Conservation (phyloP, 2,329 filamentous ascomycete genomes). For the Plectosphaerella plurivora region DNA sequence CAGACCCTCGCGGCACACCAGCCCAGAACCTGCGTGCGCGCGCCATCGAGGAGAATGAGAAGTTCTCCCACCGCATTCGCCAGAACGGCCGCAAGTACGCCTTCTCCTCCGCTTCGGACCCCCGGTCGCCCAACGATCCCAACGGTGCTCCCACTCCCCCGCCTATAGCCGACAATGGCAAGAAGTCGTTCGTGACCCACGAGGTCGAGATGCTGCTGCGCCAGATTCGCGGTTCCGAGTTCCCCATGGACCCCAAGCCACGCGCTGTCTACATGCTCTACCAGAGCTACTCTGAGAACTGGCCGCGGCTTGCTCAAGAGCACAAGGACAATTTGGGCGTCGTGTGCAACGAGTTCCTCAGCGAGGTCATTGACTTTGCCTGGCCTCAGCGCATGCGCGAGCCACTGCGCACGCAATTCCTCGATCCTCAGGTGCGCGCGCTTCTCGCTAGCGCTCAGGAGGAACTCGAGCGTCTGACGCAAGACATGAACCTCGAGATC, state of each 20-base stretch:
- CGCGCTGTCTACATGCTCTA: constrained; percentile 50
- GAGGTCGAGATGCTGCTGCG: constrained; percentile 45
- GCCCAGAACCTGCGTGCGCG: constrained; percentile 47
- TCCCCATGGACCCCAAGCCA: constrained; percentile 48
- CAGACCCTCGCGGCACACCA: constrained; percentile 44
- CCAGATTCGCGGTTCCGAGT: constrained; percentile 47
- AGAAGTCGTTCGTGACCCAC: constrained; percentile 41
- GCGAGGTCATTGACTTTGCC: constrained; percentile 44
- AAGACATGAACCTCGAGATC: constrained; percentile 48
- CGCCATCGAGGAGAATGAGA: constrained; percentile 46
- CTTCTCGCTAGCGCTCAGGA: constrained; percentile 40
- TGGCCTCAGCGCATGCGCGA: constrained; percentile 49
- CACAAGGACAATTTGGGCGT: constrained; percentile 51
- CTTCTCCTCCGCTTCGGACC: constrained; percentile 25
- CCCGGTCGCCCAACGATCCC: neutral
- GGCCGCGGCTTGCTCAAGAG: constrained; percentile 46
- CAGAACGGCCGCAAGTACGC: constrained; percentile 45
- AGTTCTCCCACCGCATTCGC: constrained; percentile 42
- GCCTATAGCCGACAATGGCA: constrained; percentile 27
- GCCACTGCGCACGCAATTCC: constrained; percentile 42
- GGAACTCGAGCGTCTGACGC: constrained; percentile 39
- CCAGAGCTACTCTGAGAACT: constrained; percentile 48
- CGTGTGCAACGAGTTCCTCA: constrained; percentile 49
- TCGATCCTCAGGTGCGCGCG: constrained; percentile 43
- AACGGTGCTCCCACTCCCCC: constrained; percentile 17